Evolutionary conservation across 106 monocot genomes (phyloP), one percentile per base, ranked within the genome.

Genomic region (Dioscorea alata): DNA sequence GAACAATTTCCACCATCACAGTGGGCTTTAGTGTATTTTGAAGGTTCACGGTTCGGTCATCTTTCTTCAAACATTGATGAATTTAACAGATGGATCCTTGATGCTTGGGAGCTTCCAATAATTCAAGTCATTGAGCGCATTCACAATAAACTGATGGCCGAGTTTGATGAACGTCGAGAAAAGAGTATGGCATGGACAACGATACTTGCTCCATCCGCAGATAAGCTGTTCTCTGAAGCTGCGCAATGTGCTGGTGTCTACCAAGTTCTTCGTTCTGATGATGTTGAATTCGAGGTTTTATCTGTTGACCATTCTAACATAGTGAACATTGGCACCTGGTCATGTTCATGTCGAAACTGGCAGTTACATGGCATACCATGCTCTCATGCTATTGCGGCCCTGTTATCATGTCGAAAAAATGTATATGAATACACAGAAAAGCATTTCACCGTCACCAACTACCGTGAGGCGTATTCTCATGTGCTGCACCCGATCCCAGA

Each of bases 271-370:
- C 76, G 82, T 9, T 85, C 89, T 5, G 80, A 89, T 71, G 85
- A 82, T 60, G 74, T 83, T 3, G 89, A 89, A 35, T 89, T 89
- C 49, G 85, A 89, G 75, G 75, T 85, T 32, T 20, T 89, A 59
- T 89, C 73, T 12, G 34, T 71, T 61, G 82, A 78, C 20, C 77
- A 72, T 4, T 82, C 85, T 0, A 57, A 77, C 49, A 89, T 89
- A 13, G 89, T 85, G 58, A 85, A 89, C 49, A 85, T 89, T n/a
- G 82, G 80, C 8, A 70, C 69, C 6, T 82, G 64, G 12, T 58
- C 74, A 49, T 89, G 89, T 61, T 86, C 80, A 0, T 89, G 89
- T 54, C 79, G 85, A 21, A 77, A 85, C 51, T 89, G 89, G 89
- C 89, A 89, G 62, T 17, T 89, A 4, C 59, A 85, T 57, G 85